Percentiles rank a stretch among this genome's conserved stretches.
These are phyloP conservation scores for Vaccinium myrtillus DNA, from an alignment of 148 eudicot genomes.

Conservation along the genomic window DNA sequence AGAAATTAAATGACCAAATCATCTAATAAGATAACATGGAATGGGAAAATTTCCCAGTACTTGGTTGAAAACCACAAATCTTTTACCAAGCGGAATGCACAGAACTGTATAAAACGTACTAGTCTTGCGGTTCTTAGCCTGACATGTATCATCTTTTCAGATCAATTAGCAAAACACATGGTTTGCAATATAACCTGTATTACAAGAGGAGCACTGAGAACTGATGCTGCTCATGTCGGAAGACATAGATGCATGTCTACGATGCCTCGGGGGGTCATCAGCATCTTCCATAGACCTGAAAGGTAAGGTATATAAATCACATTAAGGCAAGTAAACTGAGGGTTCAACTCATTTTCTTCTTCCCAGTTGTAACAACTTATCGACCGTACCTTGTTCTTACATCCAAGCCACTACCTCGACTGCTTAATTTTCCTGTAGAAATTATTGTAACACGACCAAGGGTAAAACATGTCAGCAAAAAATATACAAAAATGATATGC, in stretches of 20 bases:
- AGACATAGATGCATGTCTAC: conserved; percentile 59
- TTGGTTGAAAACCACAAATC: not conserved
- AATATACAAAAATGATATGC: not conserved
- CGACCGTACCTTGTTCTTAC: conserved; percentile 51
- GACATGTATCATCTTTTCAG: not conserved
- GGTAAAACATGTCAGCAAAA: not conserved
- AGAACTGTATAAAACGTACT: not conserved
- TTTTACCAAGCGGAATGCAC: not conserved
- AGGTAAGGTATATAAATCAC: conserved; percentile 10
- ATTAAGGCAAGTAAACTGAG: not conserved
- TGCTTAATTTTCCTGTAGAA: conserved; percentile 46
- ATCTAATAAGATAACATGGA: not conserved
- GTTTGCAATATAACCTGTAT: conserved; percentile 40
- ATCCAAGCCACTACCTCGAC: conserved; percentile 51
- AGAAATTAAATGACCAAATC: conserved; percentile 4
- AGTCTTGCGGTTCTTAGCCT: not conserved
- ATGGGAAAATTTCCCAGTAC: not conserved
- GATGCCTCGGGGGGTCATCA: conserved; percentile 49
- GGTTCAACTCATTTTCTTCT: not conserved
- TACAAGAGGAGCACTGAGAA: conserved; percentile 48
- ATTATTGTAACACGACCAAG: conserved; percentile 10
- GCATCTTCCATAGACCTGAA: conserved; percentile 56
- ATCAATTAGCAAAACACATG: not conserved
- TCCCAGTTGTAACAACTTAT: conserved; percentile 3
- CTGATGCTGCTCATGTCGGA: conserved; percentile 58